A percentile compares a stretch with the other conserved stretches of the same genome.
Evolutionary conservation across 2,329 filamentous ascomycete species (phyloP).

Genomic region (Xylariales sp.): DNA sequence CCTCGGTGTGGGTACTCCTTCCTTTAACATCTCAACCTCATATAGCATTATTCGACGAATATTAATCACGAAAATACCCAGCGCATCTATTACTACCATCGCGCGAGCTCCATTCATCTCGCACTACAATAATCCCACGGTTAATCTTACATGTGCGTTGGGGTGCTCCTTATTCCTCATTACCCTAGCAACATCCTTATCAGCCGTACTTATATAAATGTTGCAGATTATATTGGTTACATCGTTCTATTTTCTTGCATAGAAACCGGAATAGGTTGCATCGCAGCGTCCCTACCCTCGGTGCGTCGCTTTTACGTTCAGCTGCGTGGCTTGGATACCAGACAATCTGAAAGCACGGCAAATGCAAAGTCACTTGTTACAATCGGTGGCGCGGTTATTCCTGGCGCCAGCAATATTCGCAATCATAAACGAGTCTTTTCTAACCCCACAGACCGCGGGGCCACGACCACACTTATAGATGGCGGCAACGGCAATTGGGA

Average conservation of each 20-base stretch:
- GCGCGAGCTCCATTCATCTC: conserved; percentile 9
- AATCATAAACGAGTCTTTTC: conserved; percentile 1
- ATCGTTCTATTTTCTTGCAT: conserved; percentile 11
- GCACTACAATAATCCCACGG: conserved; percentile 3
- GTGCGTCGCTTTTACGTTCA: conserved; percentile 9
- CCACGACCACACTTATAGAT: conserved; percentile 8
- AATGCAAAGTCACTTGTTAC: conserved; percentile 7
- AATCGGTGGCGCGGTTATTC: conserved; percentile 5
- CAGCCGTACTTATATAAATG: neutral
- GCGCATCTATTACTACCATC: conserved; percentile 13
- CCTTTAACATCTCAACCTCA: no score
- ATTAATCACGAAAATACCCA: no score
- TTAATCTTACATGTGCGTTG: conserved; percentile 11
- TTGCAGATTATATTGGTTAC: conserved; percentile 9
- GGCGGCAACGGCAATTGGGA: conserved; percentile 12
- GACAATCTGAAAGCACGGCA: neutral
- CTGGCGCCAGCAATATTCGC: neutral
- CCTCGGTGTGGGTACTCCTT: conserved; percentile 26
- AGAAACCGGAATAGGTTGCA: conserved; percentile 12
- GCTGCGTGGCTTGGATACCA: neutral
- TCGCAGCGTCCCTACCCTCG: conserved; percentile 12
- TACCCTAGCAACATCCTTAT: neutral
- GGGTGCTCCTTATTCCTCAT: neutral
- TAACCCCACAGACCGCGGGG: conserved; percentile 11
- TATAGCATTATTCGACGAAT: no score